These are phyloP conservation scores for Colletotrichum tropicicola DNA, from an alignment of 2,329 filamentous ascomycete species.

Conservation along the genomic window DNA sequence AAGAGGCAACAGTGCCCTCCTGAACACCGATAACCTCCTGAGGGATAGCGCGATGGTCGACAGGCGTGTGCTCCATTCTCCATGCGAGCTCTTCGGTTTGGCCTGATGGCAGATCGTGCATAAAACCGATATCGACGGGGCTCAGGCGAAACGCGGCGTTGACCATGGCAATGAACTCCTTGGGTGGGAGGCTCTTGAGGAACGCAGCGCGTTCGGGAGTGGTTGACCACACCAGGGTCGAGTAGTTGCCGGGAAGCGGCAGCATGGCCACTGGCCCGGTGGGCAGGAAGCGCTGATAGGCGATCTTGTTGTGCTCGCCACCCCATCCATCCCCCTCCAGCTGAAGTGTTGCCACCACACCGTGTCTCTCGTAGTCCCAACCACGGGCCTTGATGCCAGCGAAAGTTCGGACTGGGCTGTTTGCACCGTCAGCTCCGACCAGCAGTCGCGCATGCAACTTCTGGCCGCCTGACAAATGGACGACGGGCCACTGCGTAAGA, in stretches of 20 bases:
- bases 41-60: conserved; percentile 66
- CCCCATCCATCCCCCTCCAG: conserved; percentile 70
- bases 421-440: conserved; percentile 93
- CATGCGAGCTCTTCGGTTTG: conserved; percentile 84
- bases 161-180: conserved; percentile 85
- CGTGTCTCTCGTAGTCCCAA: conserved; percentile 93
- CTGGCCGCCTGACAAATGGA: conserved; percentile 75
- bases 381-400: conserved; percentile 86
- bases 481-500: conserved; percentile 86
- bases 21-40: conserved; percentile 77
- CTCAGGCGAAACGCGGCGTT: conserved; percentile 91
- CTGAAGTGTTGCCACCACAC: conserved; percentile 88
- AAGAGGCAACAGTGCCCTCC: conserved; percentile 82
- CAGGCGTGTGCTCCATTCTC: conserved; percentile 77
- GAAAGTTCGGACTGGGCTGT: conserved; percentile 91
- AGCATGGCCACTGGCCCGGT: conserved; percentile 92
- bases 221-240: conserved; percentile 95
- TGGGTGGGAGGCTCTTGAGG: conserved; percentile 77
- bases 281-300: conserved; percentile 95
- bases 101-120: conserved; percentile 70
- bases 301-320: conserved; percentile 70
- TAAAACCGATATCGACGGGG: conserved; percentile 81
- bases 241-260: conserved; percentile 83
- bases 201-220: conserved; percentile 81
- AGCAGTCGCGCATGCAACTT: conserved; percentile 83